Evolutionary conservation across 1,284 basidiomycete genomes (phyloP), one percentile per base, ranked within the genome.

Genomic region (Lentinula novae-zelandiae): DNA sequence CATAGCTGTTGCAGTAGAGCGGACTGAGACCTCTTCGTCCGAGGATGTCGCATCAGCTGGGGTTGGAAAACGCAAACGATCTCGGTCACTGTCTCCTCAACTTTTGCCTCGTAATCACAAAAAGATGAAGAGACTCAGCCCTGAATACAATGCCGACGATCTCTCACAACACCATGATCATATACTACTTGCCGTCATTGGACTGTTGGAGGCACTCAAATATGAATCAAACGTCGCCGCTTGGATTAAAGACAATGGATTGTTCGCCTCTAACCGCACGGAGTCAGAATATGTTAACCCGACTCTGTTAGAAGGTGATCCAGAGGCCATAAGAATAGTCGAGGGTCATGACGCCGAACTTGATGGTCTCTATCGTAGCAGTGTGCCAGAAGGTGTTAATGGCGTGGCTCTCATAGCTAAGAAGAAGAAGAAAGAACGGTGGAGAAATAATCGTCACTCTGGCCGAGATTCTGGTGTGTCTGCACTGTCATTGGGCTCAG

Each of bases 161-260:
- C 15, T 40, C 1, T 57, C 67, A 57, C 46, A 64, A 46, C 62
- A 66, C 13, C 83, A 83, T 66, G 89, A 90, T 67, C 70, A 76
- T 51, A 87, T 80, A 0, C 75, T 92, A 7, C 76, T 92, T 0
- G 87, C 87, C 0, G 81, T 91, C n/a, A 75, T 92, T 17, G 90
- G 90, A 1, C 74, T 92, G 9, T 72, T 92, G n/a, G 85, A 89
- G 56, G 75, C 75, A 15, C 66, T 86, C 20, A 85, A 83, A 67
- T 53, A 67, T 48, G 81, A 92, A 72, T 79, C 75, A 56, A 92
- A 87, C 64, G 80, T 91, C 34, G 83, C 87, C 0, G 82, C 79
- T 5, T 92, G 90, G 90, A 78, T 90, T 57, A 78, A 80, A 8
- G 67, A 71, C 9, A 86, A 86, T 4, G 83, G 85, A 0, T 70